Base-by-base conservation (phyloP, 139 green algal species). In the Medakamo hakoo region DNA sequence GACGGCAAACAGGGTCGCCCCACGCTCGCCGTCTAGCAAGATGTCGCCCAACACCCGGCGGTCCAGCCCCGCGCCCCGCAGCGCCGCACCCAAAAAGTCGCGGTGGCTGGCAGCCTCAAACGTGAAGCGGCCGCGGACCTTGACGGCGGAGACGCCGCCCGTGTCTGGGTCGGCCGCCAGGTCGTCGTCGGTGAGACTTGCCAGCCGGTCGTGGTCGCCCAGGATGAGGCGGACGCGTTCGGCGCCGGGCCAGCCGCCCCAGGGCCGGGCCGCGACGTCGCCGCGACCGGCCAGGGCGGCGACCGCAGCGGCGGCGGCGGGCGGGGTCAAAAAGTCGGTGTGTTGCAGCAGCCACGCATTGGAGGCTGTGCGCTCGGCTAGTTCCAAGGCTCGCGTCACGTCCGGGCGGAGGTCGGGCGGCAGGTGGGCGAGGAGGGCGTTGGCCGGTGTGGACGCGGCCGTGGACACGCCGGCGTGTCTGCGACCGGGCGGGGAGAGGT, bases 41-140 rank as follows among this genome's bases (percentile, higher is more conserved):
- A 94, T 82, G 72, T 94, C 86, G 0, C 77, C 78, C 25, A 88
- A 74, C 48, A 73, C 73, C 26, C 69, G 73, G 27, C 63, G 57
- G 27, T 74, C 72, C 28, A 82, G 74, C 32, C 86, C 86, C 18
- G 84, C 91, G 23, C 81, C 84, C 29, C n/a, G n/a, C n/a, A 92
- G 63, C 23, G 78, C 73, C 0, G 86, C 80, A 0, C 86, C 86
- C 20, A 94, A 62, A 30, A 94, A 92, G 76, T 94, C 86, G 24
- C 74, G 71, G 62, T 94, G 86, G 14, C 66, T 82, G 30, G 81
- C 82, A 0, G 81, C 63, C 22, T 94, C 86, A 65, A 91, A 87
- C 49, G 85, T 66, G 64, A 86, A 87, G 60, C 82, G 83, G 55
- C 84, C 84, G 19, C 73, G 71, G 26, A 84, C 76, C 27, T 81